A percentile compares a stretch with the other conserved stretches of the same genome.
Evolutionary conservation across 495 filamentous ascomycete species (phyloP).

Genomic region (Talaromyces thailandensis): DNA sequence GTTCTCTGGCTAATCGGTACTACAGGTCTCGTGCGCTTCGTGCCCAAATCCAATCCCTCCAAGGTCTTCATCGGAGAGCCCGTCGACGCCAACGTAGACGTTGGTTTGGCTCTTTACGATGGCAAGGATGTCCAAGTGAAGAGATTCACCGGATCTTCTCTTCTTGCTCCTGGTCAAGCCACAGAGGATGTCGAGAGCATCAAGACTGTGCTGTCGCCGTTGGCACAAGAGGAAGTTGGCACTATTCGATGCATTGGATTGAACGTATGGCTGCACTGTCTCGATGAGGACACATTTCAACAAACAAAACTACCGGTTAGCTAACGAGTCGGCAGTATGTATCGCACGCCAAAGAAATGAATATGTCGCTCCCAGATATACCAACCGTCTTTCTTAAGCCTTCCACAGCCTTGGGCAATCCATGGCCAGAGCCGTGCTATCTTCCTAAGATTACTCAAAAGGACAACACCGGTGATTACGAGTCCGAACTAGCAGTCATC

Average conservation of each 20-base stretch:
- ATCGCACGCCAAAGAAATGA: conserved; percentile 67
- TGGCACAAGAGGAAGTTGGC: conserved; percentile 35
- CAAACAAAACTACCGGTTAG: neutral
- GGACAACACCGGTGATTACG: conserved; percentile 61
- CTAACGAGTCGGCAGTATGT: conserved; percentile 41
- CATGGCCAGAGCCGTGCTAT: conserved; percentile 56
- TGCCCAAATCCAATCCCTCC: conserved; percentile 40
- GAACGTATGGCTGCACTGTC: conserved; percentile 36
- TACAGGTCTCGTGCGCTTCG: conserved; percentile 51
- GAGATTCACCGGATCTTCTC: conserved; percentile 46
- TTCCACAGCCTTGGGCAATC: conserved; percentile 56
- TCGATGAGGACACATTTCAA: neutral
- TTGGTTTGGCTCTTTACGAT: conserved; percentile 45
- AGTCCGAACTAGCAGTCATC: conserved; percentile 70
- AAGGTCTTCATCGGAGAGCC: conserved; percentile 51
- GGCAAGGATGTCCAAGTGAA: conserved; percentile 46
- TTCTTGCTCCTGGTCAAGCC: conserved; percentile 39
- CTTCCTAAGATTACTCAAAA: conserved; percentile 50
- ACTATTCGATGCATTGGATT: conserved; percentile 65
- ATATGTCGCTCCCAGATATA: conserved; percentile 60
- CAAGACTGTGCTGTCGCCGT: conserved; percentile 44
- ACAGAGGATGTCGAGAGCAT: conserved; percentile 42
- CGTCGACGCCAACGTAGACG: conserved; percentile 39
- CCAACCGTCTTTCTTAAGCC: conserved; percentile 82
- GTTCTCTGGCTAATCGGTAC: neutral